These are phyloP conservation scores for Solanum ossicruentum DNA, from an alignment of 257 asterid species.

Conservation along the genomic window DNA sequence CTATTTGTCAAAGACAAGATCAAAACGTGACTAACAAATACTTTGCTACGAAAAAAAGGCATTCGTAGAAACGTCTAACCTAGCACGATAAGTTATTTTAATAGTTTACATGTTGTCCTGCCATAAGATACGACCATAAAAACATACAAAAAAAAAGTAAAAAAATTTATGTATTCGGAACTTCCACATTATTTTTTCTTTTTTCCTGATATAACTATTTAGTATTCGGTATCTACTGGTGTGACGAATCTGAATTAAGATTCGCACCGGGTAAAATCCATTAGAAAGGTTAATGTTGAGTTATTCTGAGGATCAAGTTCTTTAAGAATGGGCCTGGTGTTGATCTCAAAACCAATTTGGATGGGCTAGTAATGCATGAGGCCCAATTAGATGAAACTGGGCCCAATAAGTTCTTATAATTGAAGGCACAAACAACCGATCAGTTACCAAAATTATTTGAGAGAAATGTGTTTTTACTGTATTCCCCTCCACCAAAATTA, in stretches of 20 bases:
- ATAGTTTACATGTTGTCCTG: not conserved
- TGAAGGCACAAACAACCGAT: not conserved
- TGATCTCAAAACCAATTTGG: too few relatives aligned
- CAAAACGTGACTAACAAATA: not conserved
- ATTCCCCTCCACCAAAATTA: not conserved
- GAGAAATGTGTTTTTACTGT: not conserved
- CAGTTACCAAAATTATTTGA: not conserved
- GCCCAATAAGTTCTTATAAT: not conserved
- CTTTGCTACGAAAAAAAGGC: not conserved
- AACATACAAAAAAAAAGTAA: not conserved
- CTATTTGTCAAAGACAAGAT: not conserved
- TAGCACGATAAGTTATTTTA: not conserved
- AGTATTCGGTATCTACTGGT: not conserved
- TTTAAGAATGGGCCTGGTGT: not conserved
- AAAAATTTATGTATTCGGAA: not conserved
- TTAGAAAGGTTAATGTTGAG: not conserved
- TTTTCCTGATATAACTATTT: not conserved
- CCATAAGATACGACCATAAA: not conserved
- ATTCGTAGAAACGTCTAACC: not conserved
- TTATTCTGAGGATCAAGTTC: not conserved
- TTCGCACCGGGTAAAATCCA: not conserved
- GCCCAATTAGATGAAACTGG: not conserved
- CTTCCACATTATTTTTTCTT: not conserved
- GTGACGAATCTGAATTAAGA: not conserved
- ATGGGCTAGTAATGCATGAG: not conserved